Evolutionary conservation across 108 stramenopile genomes (phyloP).

Genomic region (Skeletonema potamos): DNA sequence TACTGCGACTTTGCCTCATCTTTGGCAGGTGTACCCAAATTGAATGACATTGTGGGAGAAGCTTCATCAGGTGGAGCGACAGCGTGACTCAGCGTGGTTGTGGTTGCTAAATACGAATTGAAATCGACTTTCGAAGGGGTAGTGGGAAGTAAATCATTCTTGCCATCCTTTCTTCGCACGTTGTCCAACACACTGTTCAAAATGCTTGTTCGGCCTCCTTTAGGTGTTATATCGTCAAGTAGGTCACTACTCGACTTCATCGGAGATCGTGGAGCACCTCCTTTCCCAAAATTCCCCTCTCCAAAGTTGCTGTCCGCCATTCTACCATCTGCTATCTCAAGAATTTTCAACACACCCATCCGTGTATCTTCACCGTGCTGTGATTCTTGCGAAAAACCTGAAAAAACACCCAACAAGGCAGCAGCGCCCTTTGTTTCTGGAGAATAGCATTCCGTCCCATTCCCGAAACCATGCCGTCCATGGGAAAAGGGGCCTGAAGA

Average conservation of each 20-base stretch:
- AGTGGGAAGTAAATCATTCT: constrained; percentile 6
- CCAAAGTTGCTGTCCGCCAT: constrained; percentile 33
- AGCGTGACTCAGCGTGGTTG: constrained; percentile 6
- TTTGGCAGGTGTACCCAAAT: constrained; percentile 20
- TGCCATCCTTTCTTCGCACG: constrained; percentile 14
- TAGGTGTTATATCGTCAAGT: neutral
- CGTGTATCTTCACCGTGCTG: constrained; percentile 25
- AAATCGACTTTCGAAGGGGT: constrained; percentile 28
- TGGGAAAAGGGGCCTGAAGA: neutral
- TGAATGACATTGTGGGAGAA: constrained; percentile 11
- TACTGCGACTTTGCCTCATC: neutral
- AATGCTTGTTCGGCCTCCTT: constrained; percentile 23
- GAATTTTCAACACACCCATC: constrained; percentile 44
- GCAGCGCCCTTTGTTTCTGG: neutral
- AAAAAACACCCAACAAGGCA: neutral
- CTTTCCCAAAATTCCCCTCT: neutral
- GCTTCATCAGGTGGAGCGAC: constrained; percentile 4
- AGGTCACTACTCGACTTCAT: constrained; percentile 7
- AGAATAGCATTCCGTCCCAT: neutral
- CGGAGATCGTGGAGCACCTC: constrained; percentile 11
- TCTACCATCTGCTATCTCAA: constrained; percentile 21
- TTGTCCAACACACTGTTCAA: constrained; percentile 31
- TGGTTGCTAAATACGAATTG: constrained; percentile 7
- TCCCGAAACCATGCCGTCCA: neutral
- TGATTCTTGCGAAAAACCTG: constrained; percentile 16